Evolutionary conservation across 768 basidiomycete species (phyloP), one percentile per base, ranked within the genome.

Genomic region (Exsudoporus frostii): DNA sequence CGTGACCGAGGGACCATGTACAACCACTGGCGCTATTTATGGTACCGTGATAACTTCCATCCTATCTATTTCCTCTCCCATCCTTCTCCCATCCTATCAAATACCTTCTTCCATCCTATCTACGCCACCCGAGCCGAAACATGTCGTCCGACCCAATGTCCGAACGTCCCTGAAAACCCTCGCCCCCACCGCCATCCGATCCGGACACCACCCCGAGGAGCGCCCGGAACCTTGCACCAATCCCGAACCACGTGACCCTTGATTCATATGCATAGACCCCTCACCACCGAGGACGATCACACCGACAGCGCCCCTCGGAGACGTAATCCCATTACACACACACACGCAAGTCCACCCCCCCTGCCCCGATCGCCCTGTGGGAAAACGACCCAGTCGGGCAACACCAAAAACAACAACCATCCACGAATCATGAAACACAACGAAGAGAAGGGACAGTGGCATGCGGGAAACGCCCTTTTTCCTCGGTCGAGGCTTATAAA

Each of bases 281-380:
- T 37, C 50, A n/a, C 29, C 37, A 51, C 40, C 44, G 9, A 14
- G 36, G 29, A 17, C n/a, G 58, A 49, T 41, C 49, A 24, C 20
- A 11, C 32, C 29, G 24, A 38, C 52, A 46, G 39, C 22, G 10
- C 52, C 6, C n/a, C 24, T 45, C 38, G n/a, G 25, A 52, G 55
- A 62, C 59, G 55, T 63, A 57, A 61, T 51, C 24, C 11, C 10
- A 19, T 20, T 32, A 25, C n/a, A 29, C 17, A 40, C 32, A 42
- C 33, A n/a, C 24, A 24, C 43, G 38, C n/a, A n/a, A n/a, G n/a
- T n/a, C n/a, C n/a, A n/a, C n/a, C 40, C 54, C 55, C 46, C 51
- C 29, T 37, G 47, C 51, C 65, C 55, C 60, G 51, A 60, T 67
- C 60, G 41, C 56, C 51, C 56, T 38, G 41, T 46, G 54, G 53